Base-by-base conservation (phyloP, 768 basidiomycete species). In the Kwoniella mangroviensis region DNA sequence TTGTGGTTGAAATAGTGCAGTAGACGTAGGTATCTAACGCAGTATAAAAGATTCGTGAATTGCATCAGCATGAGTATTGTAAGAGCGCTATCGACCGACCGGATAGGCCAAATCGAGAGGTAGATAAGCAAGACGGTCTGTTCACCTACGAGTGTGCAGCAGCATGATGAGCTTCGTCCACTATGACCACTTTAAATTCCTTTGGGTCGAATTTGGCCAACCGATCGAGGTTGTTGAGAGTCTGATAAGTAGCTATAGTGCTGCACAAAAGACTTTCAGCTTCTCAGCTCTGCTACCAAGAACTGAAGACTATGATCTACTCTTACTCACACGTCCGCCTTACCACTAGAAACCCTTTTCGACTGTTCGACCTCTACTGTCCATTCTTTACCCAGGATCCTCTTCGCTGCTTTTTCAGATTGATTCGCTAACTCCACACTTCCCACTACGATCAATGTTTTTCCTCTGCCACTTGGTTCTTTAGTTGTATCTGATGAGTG, bases 111-210 rank as follows among this genome's bases (percentile, higher is more conserved):
- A 0, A 0, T 7, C 34, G 6, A 34, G 34, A 34, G 34, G 34
- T 7, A 34, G 34, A 7, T 34, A 34, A 34, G 34, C 34, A 7
- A 34, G 34, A 34, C 34, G 1, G 34, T 34, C 34, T 34, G 34
- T 34, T 34, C n/a, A 85, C 89, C 65, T 84, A 95, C 89, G 94
- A 94, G 40, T 90, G 90, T 10, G 95, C 92, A 49, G 92, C 94
- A 34, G 95, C 92, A 82, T 98, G 96, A 80, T 98, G 96, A 0
- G 95, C 95, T 83, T 97, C 94, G 77, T 97, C 94, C 3, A 97
- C 86, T 55, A 96, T 89, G 68, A 97, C 85, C 17, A 90, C 91
- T 76, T 91, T 93, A 71, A 92, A 83, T 56, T 71, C 77, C 11
- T 82, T 77, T 3, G 91, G 90, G 76, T 90, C 85, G 79, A 95